Evolutionary conservation across 441 rosid genomes (phyloP), one percentile per base, ranked within the genome.

Genomic region (Populus tomentosa): DNA sequence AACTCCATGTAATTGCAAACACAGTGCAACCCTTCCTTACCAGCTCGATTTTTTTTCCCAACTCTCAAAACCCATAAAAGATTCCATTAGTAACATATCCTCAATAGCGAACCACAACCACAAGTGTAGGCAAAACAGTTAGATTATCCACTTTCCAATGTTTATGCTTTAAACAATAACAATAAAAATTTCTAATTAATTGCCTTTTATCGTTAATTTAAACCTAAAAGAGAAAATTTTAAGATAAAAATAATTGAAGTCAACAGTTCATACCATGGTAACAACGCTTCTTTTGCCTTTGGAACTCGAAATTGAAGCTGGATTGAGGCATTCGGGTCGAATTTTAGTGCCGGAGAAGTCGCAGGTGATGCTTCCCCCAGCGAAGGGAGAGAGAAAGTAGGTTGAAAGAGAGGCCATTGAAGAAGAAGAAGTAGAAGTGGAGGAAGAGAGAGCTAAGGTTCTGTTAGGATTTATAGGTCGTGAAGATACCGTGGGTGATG

Each of bases 231-330:
- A 59, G 30, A 28, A 28, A 28, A 28, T 2, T 28, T 28, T 3
- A n/a, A 38, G 21, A 36, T 5, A 8, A 6, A 10, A 5, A 6
- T 28, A 23, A 64, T n/a, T 1, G 30, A 20, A 24, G 6, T 7
- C n/a, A 65, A 20, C 5, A 18, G 18, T 3, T 28, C 53, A 36
- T 83, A 89, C 98, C 97, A 86, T 93, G 67, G 92, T 87, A 75
- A 93, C 83, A 68, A 89, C 90, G 36, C 89, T 87, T 64, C 98
- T 88, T 80, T 83, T 94, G 63, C 89, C 88, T 50, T 84, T 90
- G 5, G 93, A 89, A 21, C 85, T 80, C 59, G 88, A 82, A 21
- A 84, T 42, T n/a, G 85, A 81, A 18, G 85, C 83, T 56, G 89
- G 91, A 36, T 85, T 80, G 80, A 91, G 88, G 56, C 85, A 78